Conservation (phyloP, 2,329 filamentous ascomycete genomes). For the Botryotinia globosa region DNA sequence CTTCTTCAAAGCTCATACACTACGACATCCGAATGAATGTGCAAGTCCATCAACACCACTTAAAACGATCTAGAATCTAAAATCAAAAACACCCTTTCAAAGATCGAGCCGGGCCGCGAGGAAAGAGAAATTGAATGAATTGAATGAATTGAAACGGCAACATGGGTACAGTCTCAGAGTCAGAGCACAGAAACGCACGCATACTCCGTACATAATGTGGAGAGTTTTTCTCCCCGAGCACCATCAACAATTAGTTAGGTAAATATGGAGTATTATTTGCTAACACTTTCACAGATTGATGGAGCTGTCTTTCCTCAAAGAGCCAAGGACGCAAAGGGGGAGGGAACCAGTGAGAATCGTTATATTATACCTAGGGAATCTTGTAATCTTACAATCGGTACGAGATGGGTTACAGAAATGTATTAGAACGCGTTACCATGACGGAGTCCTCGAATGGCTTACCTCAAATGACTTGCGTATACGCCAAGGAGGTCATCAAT, state of each 20-base stretch:
- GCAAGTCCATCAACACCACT: not conserved
- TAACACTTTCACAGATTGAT: not conserved
- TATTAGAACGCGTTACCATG: not conserved
- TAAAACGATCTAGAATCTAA: not conserved
- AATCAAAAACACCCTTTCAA: not conserved
- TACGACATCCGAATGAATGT: not conserved
- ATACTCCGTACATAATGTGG: not conserved
- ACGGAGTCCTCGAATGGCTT: not conserved
- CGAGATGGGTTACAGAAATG: constrained; percentile 1
- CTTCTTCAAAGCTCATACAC: not conserved
- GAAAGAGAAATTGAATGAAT: not conserved
- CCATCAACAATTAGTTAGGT: not conserved
- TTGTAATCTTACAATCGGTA: not conserved
- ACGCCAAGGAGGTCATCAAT: not conserved
- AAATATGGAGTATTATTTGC: constrained; percentile 1
- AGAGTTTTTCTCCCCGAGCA: not conserved
- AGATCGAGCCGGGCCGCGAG: not conserved
- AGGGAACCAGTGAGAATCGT: not conserved
- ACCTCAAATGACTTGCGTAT: not conserved
- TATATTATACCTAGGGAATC: not conserved
- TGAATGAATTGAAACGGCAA: not conserved
- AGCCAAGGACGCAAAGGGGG: not conserved
- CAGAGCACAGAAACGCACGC: not conserved
- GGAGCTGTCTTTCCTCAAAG: not conserved
- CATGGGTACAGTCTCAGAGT: no score